Evolutionary conservation across 768 basidiomycete genomes (phyloP), one percentile per base, ranked within the genome.

Genomic region (Mycena rebaudengoi): DNA sequence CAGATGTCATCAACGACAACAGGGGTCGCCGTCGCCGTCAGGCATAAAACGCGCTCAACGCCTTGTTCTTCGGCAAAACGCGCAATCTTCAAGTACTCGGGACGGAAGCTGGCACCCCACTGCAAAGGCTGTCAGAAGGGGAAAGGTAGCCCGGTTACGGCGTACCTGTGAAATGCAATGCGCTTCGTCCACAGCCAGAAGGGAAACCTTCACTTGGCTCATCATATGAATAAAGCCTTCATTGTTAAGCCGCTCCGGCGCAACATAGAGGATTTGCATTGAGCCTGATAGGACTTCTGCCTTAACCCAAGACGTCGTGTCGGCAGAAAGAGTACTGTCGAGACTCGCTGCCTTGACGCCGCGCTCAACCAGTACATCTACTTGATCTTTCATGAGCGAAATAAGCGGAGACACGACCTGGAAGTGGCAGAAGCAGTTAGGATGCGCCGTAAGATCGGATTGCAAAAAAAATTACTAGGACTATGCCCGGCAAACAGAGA

Each of bases 111-210:
- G 5, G 78, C 73, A 7, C 80, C 81, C 81, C 83, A 82, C 78
- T 80, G 46, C 3, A 29, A 25, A 30, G 23, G 7, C 1, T 56
- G 41, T 37, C n/a, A 44, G 54, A 25, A 6, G 18, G 29, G 25
- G 6, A 23, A 35, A 7, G 12, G 41, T 20, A 20, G 13, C 4
- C 21, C n/a, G 48, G 18, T 20, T 25, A 52, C 26, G 21, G 35
- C 64, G 35, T 33, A 79, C 79, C 70, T 82, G 80, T 0, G 80
- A 81, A 32, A 82, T 79, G 65, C 83, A 84, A 56, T 85, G 83
- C 2, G 82, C 80, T 66, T 85, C 83, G 51, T 85, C 84, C 1
- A 86, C 79, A 0, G 85, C 84, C 2, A 85, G 73, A 0, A 86
- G 71, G 1, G 82, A 78, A 11, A 85, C 80, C 39, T 75, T 76